These are phyloP conservation scores for Chrysoporthe cubensis DNA, from an alignment of 2,329 filamentous ascomycete genomes.

Conservation along the genomic window DNA sequence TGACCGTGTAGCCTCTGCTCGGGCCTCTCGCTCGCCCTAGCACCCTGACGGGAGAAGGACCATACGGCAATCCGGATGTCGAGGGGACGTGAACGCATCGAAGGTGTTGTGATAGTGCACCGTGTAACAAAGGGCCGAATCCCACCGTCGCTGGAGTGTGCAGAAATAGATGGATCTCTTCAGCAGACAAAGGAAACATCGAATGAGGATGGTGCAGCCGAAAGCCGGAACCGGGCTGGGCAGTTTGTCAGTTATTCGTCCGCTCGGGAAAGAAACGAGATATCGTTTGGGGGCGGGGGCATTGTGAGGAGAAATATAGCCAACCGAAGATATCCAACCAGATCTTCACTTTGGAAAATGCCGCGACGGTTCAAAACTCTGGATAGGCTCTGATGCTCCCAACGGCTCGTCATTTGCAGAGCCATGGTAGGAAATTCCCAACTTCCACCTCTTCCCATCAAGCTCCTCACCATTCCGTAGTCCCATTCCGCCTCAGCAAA, in stretches of 20 bases:
- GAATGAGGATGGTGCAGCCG: not conserved
- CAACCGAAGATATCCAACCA: not conserved
- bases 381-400: not conserved
- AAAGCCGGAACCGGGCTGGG: too few species aligned
- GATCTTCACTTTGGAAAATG: not conserved
- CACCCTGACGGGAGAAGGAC: not conserved
- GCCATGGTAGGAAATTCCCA: not conserved
- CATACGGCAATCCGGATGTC: not conserved
- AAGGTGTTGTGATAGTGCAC: not conserved
- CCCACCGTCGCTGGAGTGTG: not conserved
- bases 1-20: not conserved
- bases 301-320: too few species aligned
- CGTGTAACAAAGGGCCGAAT: not conserved
- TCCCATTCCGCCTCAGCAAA: slow-evolving; percentile 33
- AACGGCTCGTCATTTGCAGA: not conserved
- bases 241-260: not conserved
- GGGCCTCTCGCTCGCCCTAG: not conserved
- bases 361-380: not conserved
- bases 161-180: not conserved
- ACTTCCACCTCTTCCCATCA: slow-evolving; percentile 4
- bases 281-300: not conserved
- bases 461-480: slow-evolving; percentile 11
- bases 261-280: not conserved
- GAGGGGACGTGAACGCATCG: not conserved
- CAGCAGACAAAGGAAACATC: not conserved